Evolutionary conservation across 1,284 basidiomycete genomes (phyloP).

Genomic region (Polyporus tsugae): DNA sequence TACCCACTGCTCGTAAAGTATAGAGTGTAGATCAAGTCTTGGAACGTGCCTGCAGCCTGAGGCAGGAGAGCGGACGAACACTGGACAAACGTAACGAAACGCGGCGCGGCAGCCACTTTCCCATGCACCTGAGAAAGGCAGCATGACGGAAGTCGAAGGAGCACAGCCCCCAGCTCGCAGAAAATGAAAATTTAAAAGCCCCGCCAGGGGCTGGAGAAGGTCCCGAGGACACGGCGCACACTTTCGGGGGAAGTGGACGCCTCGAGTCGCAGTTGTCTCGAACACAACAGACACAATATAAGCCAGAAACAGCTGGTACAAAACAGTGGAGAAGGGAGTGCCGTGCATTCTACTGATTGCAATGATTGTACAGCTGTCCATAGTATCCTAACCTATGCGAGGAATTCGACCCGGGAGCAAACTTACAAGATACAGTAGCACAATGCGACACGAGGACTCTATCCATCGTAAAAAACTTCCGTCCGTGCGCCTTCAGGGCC

Average conservation of each 20-base stretch:
- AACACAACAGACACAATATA: neutral
- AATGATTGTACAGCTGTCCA: neutral
- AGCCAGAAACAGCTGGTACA: neutral
- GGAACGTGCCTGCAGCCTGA: neutral
- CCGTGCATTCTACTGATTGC: neutral
- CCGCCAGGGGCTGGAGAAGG: neutral
- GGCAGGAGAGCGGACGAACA: neutral
- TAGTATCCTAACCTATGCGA: neutral
- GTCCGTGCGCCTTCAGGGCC: neutral
- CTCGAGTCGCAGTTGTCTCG: too few relatives aligned
- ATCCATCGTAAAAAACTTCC: neutral
- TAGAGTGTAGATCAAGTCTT: neutral
- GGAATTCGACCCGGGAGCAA: neutral
- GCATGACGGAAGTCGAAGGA: neutral
- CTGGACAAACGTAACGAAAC: neutral
- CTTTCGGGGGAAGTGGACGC: neutral
- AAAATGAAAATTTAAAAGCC: too few relatives aligned
- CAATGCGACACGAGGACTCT: neutral
- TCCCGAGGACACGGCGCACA: neutral
- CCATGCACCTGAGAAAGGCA: constrained; percentile 2
- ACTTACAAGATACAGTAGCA: neutral
- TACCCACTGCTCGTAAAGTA: neutral
- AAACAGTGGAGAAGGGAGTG: neutral
- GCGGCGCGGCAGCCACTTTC: neutral
- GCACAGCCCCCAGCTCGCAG: neutral